These are phyloP conservation scores for Claviceps sp. DNA, from an alignment of 2,329 filamentous ascomycete species.

Conservation along the genomic window DNA sequence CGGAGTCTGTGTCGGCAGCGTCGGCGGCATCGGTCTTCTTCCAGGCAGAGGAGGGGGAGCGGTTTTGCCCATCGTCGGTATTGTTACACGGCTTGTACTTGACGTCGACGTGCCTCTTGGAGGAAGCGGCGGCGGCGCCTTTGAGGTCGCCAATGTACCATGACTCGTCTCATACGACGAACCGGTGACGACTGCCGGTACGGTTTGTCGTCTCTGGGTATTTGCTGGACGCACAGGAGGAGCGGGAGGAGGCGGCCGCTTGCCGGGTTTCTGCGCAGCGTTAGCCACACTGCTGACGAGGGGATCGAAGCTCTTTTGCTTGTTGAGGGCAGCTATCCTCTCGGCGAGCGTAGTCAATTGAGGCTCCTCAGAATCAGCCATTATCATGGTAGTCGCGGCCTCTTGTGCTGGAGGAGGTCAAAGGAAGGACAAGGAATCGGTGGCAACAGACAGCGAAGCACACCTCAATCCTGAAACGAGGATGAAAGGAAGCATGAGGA, in stretches of 20 bases:
- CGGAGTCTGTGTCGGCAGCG: slow-evolving; percentile 25
- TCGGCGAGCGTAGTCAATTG: slow-evolving; percentile 47
- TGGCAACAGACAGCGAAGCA: neutral
- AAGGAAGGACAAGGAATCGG: neutral
- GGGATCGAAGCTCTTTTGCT: slow-evolving; percentile 43
- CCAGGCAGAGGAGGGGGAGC: slow-evolving; percentile 21
- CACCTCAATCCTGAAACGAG: neutral
- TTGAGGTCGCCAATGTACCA: slow-evolving; percentile 24
- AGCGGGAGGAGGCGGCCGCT: slow-evolving; percentile 19
- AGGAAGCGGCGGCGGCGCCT: slow-evolving; percentile 23
- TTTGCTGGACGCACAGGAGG: slow-evolving; percentile 29
- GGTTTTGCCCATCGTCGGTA: slow-evolving; percentile 9
- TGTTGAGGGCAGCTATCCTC: slow-evolving; percentile 50
- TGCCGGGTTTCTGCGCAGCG: slow-evolving; percentile 29
- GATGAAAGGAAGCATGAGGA: neutral
- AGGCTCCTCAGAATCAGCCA: slow-evolving; percentile 50
- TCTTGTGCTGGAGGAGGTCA: neutral
- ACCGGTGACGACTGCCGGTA: slow-evolving; percentile 12
- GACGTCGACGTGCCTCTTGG: slow-evolving; percentile 15
- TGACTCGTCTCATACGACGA: slow-evolving; percentile 19
- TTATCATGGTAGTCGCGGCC: slow-evolving; percentile 14
- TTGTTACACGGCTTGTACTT: slow-evolving; percentile 2
- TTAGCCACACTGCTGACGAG: slow-evolving; percentile 10
- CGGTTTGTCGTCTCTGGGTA: slow-evolving; percentile 22
- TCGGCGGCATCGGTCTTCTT: slow-evolving; percentile 15